A percentile compares a stretch with the other conserved stretches of the same genome.
phyloP scores from a whole-genome alignment of 169 alveolate species.

The Ichthyophthirius multifiliis region DNA sequence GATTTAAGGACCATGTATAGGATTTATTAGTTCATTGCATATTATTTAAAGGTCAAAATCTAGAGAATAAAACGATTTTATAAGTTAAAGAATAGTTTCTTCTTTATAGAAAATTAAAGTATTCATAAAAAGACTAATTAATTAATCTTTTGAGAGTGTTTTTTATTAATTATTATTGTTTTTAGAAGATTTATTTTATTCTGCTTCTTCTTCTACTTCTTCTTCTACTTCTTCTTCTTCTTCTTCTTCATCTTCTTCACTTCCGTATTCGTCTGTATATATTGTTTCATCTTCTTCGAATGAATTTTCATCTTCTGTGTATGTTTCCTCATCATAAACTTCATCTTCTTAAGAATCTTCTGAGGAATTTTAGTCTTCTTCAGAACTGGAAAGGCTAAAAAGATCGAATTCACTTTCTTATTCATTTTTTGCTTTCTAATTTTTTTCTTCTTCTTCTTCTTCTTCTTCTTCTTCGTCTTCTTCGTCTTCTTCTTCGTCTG shows the following conservation, averaged over 20 bases:
- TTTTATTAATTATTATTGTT: neutral
- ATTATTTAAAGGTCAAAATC: neutral
- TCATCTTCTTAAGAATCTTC: neutral
- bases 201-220: neutral
- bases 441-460: neutral
- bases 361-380: neutral
- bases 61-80: neutral
- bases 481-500: neutral
- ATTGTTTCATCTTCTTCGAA: neutral
- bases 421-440: neutral
- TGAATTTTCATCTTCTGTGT: neutral
- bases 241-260: neutral
- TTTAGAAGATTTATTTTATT: neutral
- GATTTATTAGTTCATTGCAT: neutral
- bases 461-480: neutral
- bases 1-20: neutral
- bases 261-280: neutral
- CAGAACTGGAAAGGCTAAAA: too few relatives aligned
- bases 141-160: neutral
- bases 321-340: neutral
- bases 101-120: neutral
- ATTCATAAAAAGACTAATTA: neutral
- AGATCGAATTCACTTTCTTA: too few relatives aligned
- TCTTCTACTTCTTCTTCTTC: neutral
- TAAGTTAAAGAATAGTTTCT: neutral